Base-by-base conservation (phyloP, 306 rosid genomes). In the Vachellia pachyceras region DNA sequence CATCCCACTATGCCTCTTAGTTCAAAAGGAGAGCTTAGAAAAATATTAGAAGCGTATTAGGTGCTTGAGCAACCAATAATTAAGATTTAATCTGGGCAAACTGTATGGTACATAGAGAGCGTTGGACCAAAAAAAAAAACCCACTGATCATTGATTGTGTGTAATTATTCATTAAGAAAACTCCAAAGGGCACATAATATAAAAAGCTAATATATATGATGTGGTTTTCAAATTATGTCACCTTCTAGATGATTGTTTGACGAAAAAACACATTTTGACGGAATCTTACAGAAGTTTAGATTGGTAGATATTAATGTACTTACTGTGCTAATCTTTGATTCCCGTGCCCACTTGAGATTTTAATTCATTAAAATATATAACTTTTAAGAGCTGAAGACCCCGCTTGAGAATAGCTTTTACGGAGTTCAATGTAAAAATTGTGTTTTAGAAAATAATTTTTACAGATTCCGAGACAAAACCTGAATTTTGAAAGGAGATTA, bases 231-330 rank as follows among this genome's bases (percentile, higher is more conserved):
- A 72, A 77, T 72, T 25, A 72, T 33, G 58, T 72, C 17, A 64
- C 72, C 71, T 77, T 83, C 79, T 72, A 72, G 65, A 78, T 29
- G 79, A 33, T 63, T 40, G 78, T 82, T 77, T 61, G 70, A 50
- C 63, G 12, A 47, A 29, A 29, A 37, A 22, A 15, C 57, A 9
- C 20, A 29, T 23, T 23, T 12, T 0, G 37, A 29, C 17, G 18
- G 17, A 29, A 63, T 65, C 73, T 71, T 35, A 47, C 25, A 12
- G 3, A 35, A 25, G n/a, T 40, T 40, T 23, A 39, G 45, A 61
- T 6, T 4, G 5, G 5, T 37, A 17, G 22, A 50, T 22, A n/a
- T 2, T 10, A 12, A 9, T 44, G 49, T 10, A 10, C 49, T 3
- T 44, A 1, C 13, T 11, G 17, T 46, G 50, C 11, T 46, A 46